Conservation (phyloP, 441 rosid species). For the Arabidopsis hybrid region DNA sequence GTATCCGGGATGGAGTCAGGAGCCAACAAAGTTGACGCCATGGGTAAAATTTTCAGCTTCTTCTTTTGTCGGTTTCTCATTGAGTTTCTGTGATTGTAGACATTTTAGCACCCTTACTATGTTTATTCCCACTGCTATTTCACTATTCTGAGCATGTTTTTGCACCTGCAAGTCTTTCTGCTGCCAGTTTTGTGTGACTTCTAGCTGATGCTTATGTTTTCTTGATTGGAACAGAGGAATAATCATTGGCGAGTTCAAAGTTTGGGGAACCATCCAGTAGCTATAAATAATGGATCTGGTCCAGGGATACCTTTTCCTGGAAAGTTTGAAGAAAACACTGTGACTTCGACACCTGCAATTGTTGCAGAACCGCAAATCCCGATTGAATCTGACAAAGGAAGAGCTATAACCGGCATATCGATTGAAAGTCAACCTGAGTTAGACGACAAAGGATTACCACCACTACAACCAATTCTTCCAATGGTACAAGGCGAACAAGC, state of each 20-base stretch:
- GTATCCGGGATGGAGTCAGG: conserved; percentile 70
- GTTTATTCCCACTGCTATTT: not conserved
- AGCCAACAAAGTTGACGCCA: conserved; percentile 74
- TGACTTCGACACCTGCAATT: conserved; percentile 48
- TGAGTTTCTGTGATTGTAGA: not conserved
- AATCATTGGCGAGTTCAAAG: conserved; percentile 92
- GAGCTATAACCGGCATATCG: conserved; percentile 55
- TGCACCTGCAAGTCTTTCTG: not conserved
- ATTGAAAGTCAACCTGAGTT: conserved; percentile 60
- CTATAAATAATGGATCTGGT: conserved; percentile 74
- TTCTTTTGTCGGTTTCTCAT: not conserved
- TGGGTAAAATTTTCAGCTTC: conserved; percentile 54
- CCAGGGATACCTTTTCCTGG: conserved; percentile 61
- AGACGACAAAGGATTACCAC: conserved; percentile 56
- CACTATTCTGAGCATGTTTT: conserved; percentile 14
- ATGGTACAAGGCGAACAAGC: conserved; percentile 64
- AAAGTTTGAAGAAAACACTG: conserved; percentile 71
- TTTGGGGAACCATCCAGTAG: conserved; percentile 65
- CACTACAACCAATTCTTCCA: conserved; percentile 52
- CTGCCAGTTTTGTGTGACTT: conserved; percentile 3
- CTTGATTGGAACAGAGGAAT: conserved; percentile 70
- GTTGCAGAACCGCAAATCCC: conserved; percentile 58
- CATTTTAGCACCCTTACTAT: not conserved
- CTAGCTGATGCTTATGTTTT: conserved; percentile 19
- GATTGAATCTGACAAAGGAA: conserved; percentile 59